Conservation (phyloP, 225 moss, liverwort and hornwort genomes). For the Antitrichia curtipendula region DNA sequence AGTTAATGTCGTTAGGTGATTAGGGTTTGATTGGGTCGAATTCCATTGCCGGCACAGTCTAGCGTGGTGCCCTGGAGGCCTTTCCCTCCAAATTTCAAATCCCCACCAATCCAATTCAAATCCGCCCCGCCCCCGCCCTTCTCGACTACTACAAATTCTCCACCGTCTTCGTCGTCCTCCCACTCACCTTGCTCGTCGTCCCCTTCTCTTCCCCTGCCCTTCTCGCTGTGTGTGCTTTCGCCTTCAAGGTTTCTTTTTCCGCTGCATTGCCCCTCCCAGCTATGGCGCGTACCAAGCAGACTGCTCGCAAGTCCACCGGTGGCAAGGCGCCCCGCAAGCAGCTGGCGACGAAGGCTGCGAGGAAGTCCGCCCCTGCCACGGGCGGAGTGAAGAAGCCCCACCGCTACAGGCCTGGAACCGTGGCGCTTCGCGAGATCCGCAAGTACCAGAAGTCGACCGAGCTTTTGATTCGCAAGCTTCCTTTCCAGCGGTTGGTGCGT, state of each 20-base stretch:
- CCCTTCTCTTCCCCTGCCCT: too few relatives aligned
- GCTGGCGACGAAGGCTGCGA: not conserved
- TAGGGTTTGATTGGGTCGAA: not conserved
- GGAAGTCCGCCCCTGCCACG: not conserved
- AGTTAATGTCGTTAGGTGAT: too few relatives aligned
- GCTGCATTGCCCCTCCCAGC: not conserved
- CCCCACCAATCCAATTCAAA: not conserved
- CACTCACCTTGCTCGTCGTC: rapidly evolving
- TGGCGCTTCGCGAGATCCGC: too few relatives aligned
- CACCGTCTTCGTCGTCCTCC: rapidly evolving
- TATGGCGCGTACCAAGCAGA: not conserved
- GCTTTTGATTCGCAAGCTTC: not conserved
- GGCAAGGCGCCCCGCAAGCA: not conserved
- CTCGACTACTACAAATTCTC: not conserved
- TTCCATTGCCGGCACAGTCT: not conserved
- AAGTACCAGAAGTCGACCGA: too few relatives aligned
- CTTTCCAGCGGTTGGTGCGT: not conserved
- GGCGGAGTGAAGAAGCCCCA: not conserved
- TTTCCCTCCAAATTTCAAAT: not conserved
- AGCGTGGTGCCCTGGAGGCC: not conserved
- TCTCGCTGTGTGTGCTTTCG: rapidly evolving
- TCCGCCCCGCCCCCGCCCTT: not conserved
- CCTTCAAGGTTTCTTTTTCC: not conserved
- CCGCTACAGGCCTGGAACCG: too few relatives aligned
- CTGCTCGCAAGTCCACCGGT: not conserved